Conservation (phyloP, 805 yeast species). For the Candida odintsovae region DNA sequence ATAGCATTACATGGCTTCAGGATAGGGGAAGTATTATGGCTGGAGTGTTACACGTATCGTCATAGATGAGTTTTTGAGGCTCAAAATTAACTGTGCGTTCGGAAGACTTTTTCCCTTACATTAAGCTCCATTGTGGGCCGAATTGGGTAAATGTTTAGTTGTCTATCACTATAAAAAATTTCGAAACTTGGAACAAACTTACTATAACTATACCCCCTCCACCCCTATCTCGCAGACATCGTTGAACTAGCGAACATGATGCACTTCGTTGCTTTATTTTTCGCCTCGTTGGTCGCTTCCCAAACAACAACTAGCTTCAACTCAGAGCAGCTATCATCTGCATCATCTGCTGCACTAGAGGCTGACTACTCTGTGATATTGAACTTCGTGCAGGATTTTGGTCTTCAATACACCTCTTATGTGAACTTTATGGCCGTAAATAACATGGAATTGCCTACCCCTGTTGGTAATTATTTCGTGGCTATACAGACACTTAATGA, state of each 20-base stretch:
- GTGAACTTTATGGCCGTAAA: conserved; percentile 19
- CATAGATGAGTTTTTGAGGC: conserved; percentile 4
- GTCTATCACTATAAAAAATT: conserved; percentile 4
- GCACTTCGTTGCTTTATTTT: neutral
- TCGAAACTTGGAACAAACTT: neutral
- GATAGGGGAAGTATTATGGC: too few relatives aligned
- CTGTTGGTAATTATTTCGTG: conserved; percentile 28
- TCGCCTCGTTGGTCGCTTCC: neutral
- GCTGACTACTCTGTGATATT: conserved; percentile 17
- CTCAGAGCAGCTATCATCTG: conserved; percentile 10
- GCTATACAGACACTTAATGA: conserved; percentile 23
- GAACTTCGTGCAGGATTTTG: conserved; percentile 18
- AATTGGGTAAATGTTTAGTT: conserved; percentile 5
- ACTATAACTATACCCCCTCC: neutral
- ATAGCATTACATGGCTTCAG: too few relatives aligned
- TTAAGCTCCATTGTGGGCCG: conserved; percentile 11
- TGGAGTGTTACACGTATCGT: too few relatives aligned
- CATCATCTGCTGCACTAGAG: conserved; percentile 16
- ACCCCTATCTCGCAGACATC: too few relatives aligned
- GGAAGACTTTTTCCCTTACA: neutral
- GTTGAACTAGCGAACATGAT: too few relatives aligned
- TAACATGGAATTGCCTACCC: conserved; percentile 28
- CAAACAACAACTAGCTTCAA: conserved; percentile 10
- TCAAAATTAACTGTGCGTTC: neutral
- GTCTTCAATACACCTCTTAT: conserved; percentile 10